phyloP scores from a whole-genome alignment of 129 eudicot genomes.

The Rutidosis leptorrhynchoides region DNA sequence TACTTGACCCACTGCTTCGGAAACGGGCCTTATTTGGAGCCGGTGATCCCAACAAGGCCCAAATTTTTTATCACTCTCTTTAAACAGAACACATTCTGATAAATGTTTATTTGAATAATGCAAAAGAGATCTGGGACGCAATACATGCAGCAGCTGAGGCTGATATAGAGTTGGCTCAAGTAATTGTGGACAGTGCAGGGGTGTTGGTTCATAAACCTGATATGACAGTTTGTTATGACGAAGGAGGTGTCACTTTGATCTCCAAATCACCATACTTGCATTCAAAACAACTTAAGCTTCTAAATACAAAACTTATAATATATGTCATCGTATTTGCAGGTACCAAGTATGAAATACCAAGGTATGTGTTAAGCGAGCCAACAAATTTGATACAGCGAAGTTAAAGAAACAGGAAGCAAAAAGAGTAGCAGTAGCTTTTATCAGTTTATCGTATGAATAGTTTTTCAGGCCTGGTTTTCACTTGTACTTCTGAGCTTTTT shows the following conservation, averaged over 20 bases:
- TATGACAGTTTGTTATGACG: conserved; percentile 66
- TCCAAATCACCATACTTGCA: conserved; percentile 2
- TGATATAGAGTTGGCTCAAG: conserved; percentile 62
- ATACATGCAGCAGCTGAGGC: conserved; percentile 76
- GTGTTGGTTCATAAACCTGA: conserved; percentile 62
- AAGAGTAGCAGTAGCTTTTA: not conserved
- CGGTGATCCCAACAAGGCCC: too few relatives aligned
- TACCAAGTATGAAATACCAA: conserved; percentile 75
- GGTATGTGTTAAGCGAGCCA: conserved; percentile 69
- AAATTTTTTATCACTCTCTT: too few relatives aligned
- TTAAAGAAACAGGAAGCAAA: conserved; percentile 38
- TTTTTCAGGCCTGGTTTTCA: conserved; percentile 25
- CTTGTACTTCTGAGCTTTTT: conserved; percentile 24
- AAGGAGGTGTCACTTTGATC: conserved; percentile 43
- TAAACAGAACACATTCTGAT: too few relatives aligned
- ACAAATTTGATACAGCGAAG: conserved; percentile 55
- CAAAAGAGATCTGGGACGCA: conserved; percentile 79
- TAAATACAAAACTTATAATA: not conserved
- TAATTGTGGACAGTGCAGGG: conserved; percentile 72
- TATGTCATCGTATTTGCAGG: conserved; percentile 51
- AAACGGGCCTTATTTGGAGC: too few relatives aligned
- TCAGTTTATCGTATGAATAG: conserved; percentile 8
- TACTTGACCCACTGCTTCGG: too few relatives aligned
- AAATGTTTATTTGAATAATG: conserved; percentile 12
- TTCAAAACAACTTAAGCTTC: not conserved